Percentiles rank a stretch among this genome's conserved stretches.
Conservation (phyloP, 805 yeast genomes). For the Candida montana region DNA sequence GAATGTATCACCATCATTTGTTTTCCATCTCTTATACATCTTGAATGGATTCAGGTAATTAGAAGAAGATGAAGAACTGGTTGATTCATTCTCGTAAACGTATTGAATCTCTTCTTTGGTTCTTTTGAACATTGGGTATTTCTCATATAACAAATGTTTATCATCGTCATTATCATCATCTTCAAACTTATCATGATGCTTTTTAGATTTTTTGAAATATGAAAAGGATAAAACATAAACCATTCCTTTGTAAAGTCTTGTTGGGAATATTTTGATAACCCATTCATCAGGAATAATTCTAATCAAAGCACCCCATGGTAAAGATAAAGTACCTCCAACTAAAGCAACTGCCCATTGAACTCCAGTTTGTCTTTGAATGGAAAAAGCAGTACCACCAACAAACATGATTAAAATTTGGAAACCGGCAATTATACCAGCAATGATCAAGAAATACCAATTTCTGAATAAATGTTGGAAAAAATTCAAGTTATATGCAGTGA, state of each 20-base stretch:
- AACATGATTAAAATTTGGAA: conserved; percentile 89
- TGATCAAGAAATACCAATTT: conserved; percentile 75
- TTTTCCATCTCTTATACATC: conserved; percentile 25
- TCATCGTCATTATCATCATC: conserved; percentile 15
- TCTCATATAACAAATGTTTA: conserved; percentile 17
- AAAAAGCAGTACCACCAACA: conserved; percentile 95
- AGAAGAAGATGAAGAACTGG: background rate
- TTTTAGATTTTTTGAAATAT: conserved; percentile 12
- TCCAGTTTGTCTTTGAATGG: conserved; percentile 72
- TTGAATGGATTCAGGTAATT: conserved; percentile 20
- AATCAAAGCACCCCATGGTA: conserved; percentile 74
- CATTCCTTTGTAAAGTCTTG: conserved; percentile 28
- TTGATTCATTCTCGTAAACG: conserved; percentile 15
- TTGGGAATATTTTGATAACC: conserved; percentile 63
- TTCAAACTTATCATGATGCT: conserved; percentile 1
- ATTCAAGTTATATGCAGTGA: conserved; percentile 62
- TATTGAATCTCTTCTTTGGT: conserved; percentile 27
- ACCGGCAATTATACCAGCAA: conserved; percentile 71
- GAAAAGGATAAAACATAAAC: conserved; percentile 17
- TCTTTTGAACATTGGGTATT: conserved; percentile 29
- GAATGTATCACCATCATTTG: conserved; percentile 6
- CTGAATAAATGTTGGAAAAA: conserved; percentile 77
- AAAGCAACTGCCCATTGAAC: conserved; percentile 89
- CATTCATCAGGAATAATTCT: conserved; percentile 81
- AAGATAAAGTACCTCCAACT: conserved; percentile 69